Conservation (phyloP, 2,329 filamentous ascomycete species). For the Exserohilum turcica region DNA sequence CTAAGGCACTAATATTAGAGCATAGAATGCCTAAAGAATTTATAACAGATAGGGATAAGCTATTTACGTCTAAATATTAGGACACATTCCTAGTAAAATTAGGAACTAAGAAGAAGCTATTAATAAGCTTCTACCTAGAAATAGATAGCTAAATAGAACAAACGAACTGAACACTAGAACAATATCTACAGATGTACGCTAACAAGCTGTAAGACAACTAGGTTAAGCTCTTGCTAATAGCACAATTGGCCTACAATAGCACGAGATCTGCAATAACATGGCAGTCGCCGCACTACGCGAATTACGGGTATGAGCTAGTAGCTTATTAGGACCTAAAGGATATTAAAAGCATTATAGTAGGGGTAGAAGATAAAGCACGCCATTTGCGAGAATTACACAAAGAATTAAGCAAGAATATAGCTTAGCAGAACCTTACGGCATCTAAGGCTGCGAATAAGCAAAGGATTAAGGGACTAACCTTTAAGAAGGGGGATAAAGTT, state of each 20-base stretch:
- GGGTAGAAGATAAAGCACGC: neutral
- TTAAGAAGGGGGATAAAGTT: constrained; percentile 2
- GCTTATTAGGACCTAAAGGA: neutral
- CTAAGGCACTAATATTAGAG: neutral
- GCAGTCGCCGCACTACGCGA: neutral
- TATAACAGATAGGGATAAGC: neutral
- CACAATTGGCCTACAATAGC: neutral
- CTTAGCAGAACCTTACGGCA: neutral
- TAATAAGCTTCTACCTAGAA: neutral
- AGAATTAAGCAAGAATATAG: neutral
- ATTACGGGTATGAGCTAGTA: neutral
- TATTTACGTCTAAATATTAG: constrained; percentile 2
- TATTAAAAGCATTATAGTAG: neutral
- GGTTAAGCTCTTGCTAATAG: neutral
- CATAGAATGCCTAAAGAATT: neutral
- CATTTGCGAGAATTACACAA: neutral
- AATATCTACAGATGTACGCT: neutral
- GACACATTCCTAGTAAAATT: neutral
- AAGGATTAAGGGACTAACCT: constrained; percentile 1
- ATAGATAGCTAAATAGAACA: neutral
- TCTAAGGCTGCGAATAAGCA: neutral
- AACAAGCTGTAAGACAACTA: neutral
- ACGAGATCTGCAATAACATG: neutral
- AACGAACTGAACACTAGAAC: neutral
- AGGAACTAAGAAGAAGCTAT: neutral